Percentiles rank a stretch among this genome's conserved stretches.
phyloP scores from a whole-genome alignment of 2,329 filamentous ascomycete species.

The Alternaria sp. region DNA sequence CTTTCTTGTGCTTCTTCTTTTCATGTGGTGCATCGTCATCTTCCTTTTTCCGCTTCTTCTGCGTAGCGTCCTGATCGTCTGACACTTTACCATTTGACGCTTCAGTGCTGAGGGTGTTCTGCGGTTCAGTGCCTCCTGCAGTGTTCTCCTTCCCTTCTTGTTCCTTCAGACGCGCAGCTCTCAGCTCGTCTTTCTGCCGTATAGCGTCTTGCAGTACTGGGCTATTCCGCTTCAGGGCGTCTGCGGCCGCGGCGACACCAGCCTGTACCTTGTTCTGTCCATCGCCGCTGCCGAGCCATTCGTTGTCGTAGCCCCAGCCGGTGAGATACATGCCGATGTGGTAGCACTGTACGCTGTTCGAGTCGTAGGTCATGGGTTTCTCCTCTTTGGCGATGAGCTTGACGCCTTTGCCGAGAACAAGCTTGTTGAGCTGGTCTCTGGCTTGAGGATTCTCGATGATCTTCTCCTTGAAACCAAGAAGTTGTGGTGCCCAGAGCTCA shows the following conservation, averaged over 20 bases:
- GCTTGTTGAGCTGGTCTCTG: conserved; percentile 48
- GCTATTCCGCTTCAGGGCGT: conserved; percentile 61
- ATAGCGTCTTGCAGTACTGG: conserved; percentile 20
- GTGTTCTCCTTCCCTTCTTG: conserved; percentile 15
- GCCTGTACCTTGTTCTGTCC: conserved; percentile 73
- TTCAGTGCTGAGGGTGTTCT: not conserved
- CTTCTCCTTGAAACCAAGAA: conserved; percentile 38
- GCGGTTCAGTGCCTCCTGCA: conserved; percentile 11
- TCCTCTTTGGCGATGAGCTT: conserved; percentile 58
- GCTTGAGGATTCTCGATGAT: conserved; percentile 47
- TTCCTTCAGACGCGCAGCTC: conserved; percentile 19
- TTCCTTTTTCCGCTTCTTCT: conserved; percentile 16
- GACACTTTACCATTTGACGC: conserved; percentile 30
- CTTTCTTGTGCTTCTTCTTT: conserved; percentile 21
- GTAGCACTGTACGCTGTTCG: conserved; percentile 62
- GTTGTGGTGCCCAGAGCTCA: conserved; percentile 67
- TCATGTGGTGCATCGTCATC: not conserved
- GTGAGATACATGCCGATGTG: conserved; percentile 69
- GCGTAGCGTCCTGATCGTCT: not conserved
- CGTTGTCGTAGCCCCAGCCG: conserved; percentile 70
- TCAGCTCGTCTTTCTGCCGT: conserved; percentile 30
- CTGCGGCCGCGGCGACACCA: conserved; percentile 68
- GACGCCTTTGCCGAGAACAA: conserved; percentile 41
- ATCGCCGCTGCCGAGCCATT: conserved; percentile 67
- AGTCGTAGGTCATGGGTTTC: conserved; percentile 57